These are phyloP conservation scores for Spirogloea muscicola DNA, from an alignment of 139 green algal species.

Conservation along the genomic window DNA sequence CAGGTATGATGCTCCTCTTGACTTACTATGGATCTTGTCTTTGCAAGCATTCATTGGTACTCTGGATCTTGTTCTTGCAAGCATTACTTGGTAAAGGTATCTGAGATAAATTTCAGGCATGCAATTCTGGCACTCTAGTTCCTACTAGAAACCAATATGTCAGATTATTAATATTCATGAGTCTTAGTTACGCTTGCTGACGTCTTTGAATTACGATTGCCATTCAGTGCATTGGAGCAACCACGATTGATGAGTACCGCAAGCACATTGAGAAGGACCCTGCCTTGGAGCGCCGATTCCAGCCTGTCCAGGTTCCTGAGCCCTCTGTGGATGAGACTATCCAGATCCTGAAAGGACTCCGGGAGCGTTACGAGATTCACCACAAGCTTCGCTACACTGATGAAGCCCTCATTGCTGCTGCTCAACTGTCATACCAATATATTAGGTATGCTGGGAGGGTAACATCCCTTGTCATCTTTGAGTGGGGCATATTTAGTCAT, in stretches of 20 bases:
- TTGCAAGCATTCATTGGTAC: too few relatives aligned
- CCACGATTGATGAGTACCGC: constrained; percentile 98
- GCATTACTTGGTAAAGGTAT: too few relatives aligned
- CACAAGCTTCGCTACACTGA: constrained; percentile 99
- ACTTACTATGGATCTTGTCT: too few relatives aligned
- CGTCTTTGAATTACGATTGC: neutral
- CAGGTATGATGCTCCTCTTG: too few relatives aligned
- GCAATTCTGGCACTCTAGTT: too few relatives aligned
- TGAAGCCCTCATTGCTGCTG: constrained; percentile 85
- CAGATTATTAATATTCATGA: too few relatives aligned
- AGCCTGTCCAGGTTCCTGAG: constrained; percentile 71
- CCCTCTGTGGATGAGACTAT: constrained; percentile 95
- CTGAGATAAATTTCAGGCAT: too few relatives aligned
- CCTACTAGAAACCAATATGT: too few relatives aligned
- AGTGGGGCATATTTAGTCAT: too few relatives aligned
- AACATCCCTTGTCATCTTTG: too few relatives aligned
- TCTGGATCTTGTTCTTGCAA: too few relatives aligned
- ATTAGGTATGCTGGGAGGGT: constrained; percentile 84
- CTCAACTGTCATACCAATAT: constrained; percentile 91
- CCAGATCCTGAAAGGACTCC: constrained; percentile 86
- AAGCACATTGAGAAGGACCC: constrained; percentile 99
- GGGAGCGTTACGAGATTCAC: constrained; percentile 95
- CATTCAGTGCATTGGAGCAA: constrained; percentile 91
- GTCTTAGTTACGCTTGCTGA: too few relatives aligned
- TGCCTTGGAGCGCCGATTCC: constrained; percentile 82